These are phyloP conservation scores for Sclerotinia spermophila DNA, from an alignment of 2,329 filamentous ascomycete genomes.

Conservation along the genomic window DNA sequence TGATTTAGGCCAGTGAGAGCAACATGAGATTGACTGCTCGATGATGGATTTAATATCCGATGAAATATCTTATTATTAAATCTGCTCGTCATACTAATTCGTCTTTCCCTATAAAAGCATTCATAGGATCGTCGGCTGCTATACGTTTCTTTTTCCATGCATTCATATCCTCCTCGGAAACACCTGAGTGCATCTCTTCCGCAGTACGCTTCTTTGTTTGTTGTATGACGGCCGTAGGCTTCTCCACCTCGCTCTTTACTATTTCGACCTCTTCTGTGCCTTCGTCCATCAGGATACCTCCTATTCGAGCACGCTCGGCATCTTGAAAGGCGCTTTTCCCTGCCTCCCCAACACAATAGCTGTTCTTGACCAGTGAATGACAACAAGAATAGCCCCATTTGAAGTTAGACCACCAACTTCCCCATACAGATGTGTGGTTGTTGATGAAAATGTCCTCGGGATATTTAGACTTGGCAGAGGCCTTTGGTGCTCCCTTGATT, in stretches of 20 bases:
- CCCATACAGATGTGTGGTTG: constrained; percentile 92
- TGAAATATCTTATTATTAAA: not conserved
- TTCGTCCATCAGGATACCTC: constrained; percentile 39
- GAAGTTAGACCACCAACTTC: constrained; percentile 96
- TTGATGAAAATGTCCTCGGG: constrained; percentile 81
- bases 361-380: constrained; percentile 90
- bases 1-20: not conserved
- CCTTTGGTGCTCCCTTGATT: constrained; percentile 82
- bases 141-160: constrained; percentile 74
- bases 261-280: constrained; percentile 33
- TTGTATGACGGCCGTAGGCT: constrained; percentile 31
- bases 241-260: constrained; percentile 35
- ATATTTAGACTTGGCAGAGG: constrained; percentile 83
- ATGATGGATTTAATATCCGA: not conserved
- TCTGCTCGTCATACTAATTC: not conserved
- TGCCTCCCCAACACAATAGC: constrained; percentile 91
- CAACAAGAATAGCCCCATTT: constrained; percentile 96
- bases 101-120: constrained; percentile 69
- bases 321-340: constrained; percentile 79
- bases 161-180: constrained; percentile 82
- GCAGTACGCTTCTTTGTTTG: constrained; percentile 66
- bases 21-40: not conserved
- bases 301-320: constrained; percentile 57
- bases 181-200: constrained; percentile 72
- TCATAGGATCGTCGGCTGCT: constrained; percentile 82